Base-by-base conservation (phyloP, 805 yeast species). In the Zygosaccharomyces rouxii region DNA sequence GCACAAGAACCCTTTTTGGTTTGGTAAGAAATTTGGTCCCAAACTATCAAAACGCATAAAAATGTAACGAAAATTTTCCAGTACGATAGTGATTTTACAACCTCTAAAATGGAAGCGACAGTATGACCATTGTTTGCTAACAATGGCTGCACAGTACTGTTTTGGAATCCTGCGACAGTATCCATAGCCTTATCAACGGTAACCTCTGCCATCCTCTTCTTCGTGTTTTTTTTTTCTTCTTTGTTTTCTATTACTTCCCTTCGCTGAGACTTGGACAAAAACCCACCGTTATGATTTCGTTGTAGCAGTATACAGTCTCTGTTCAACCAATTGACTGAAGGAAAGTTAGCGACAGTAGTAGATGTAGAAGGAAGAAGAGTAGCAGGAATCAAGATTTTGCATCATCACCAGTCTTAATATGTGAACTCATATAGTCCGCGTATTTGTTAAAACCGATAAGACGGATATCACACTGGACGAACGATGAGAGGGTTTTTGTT, bases 1-100 rank as follows among this genome's bases (percentile, higher is more conserved):
- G 89, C 97, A 66, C 92, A 89, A 29, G 79, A 64, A 38, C 97
- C 97, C 69, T 94, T 94, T 54, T 81, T 80, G 39, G 79, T 60
- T 61, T 89, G 83, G 66, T 94, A 94, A 54, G 78, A 69, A n/a
- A 89, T 67, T 68, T 85, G 95, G 68, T 88, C 95, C 64, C 79
- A 85, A 1, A 80, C 72, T 41, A 86, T 59, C 4, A 71, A 69
- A 11, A 78, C 55, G 2, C 79, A 73, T 5, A 81, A 46, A 1
- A 76, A 53, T 1, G 86, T 71, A 23, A 77, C 46, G 16, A 72
- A 54, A 38, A 80, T 56, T 62, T 82, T 80, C 69, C 75, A 72
- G 80, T 86, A 81, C 3, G 84, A 69, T 16, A 78, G 33, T 13
- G 57, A 48, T 37, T 58, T 55, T 11, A 67, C 30, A 10, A 58